A percentile compares a stretch with the other conserved stretches of the same genome.
These are phyloP conservation scores for Termitomyces sp. DNA, from an alignment of 768 basidiomycete genomes.

Conservation along the genomic window DNA sequence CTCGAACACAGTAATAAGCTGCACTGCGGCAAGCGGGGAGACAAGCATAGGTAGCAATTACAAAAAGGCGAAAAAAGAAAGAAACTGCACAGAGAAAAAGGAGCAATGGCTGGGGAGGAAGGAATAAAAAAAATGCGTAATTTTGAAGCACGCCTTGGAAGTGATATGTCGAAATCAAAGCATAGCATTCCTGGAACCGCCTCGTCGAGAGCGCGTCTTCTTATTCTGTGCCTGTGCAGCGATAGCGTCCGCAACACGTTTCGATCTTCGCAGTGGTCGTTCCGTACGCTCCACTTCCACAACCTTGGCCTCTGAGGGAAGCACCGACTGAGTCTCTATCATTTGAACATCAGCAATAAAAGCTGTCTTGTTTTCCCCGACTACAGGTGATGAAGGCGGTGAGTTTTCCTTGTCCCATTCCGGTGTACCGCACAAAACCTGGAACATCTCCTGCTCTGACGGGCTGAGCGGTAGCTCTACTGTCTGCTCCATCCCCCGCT, in stretches of 20 bases:
- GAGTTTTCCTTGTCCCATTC: conserved; percentile 46
- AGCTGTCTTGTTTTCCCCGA: conserved; percentile 11
- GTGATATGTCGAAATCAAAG: conserved; percentile 21
- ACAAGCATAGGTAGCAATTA: conserved; percentile 8
- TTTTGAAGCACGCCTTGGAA: conserved; percentile 8
- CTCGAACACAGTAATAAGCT: conserved; percentile 13
- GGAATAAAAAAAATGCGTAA: not conserved
- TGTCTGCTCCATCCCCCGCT: not conserved
- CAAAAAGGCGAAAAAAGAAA: conserved; percentile 1
- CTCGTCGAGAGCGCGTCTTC: conserved; percentile 33
- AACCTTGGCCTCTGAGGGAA: not conserved
- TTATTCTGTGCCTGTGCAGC: conserved; percentile 44
- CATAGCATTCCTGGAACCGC: conserved; percentile 35
- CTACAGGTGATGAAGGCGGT: conserved; percentile 8
- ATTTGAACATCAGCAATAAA: not conserved
- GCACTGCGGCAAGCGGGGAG: conserved; percentile 1
- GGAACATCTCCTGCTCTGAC: conserved; percentile 70
- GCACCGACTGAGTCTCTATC: not conserved
- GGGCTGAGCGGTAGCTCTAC: conserved; percentile 60
- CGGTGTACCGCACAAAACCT: conserved; percentile 53
- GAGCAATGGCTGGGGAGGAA: conserved; percentile 6
- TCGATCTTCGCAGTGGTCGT: conserved; percentile 55
- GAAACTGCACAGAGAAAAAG: conserved; percentile 7
- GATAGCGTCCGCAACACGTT: conserved; percentile 60
- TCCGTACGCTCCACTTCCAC: conserved; percentile 14